These are phyloP conservation scores for Akanthomyces uredinophilus DNA, from an alignment of 2,329 filamentous ascomycete genomes.

Conservation along the genomic window DNA sequence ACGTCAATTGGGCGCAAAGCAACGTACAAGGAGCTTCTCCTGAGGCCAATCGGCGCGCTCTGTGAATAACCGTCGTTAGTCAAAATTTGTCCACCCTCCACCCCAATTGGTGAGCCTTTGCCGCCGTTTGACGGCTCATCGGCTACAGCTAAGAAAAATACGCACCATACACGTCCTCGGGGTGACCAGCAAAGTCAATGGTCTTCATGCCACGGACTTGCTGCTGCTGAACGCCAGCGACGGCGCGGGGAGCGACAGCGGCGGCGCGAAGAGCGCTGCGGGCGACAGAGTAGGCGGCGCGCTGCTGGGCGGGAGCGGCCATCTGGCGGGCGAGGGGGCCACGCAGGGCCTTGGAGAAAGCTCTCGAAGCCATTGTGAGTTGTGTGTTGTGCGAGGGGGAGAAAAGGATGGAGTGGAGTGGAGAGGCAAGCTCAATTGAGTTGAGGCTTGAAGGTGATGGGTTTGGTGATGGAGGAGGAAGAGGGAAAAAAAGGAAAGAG, in stretches of 20 bases:
- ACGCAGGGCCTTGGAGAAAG: constrained; percentile 63
- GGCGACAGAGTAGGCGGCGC: constrained; percentile 58
- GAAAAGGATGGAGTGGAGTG: constrained; percentile 15
- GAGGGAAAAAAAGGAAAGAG: constrained; percentile 7
- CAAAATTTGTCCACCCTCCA: neutral
- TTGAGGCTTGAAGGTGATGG: constrained; percentile 8
- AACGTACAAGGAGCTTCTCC: constrained; percentile 82
- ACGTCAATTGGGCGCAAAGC: constrained; percentile 9
- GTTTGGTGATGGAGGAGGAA: constrained; percentile 7
- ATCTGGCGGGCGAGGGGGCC: constrained; percentile 60
- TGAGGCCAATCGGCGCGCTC: constrained; percentile 98
- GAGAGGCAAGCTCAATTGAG: constrained; percentile 9
- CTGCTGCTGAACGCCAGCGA: constrained; percentile 53
- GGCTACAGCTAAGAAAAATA: constrained; percentile 12
- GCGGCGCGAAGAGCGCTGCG: constrained; percentile 51
- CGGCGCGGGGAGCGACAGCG: constrained; percentile 47
- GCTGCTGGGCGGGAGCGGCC: constrained; percentile 55
- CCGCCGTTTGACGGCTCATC: neutral
- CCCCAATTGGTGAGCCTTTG: neutral
- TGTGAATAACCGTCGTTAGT: constrained; percentile 36
- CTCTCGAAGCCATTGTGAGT: constrained; percentile 70
- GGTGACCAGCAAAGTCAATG: constrained; percentile 93
- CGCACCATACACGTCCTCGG: constrained; percentile 91
- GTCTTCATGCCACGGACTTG: constrained; percentile 92
- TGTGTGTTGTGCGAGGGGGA: constrained; percentile 23